phyloP scores from a whole-genome alignment of 140 eudicot species.

The Oenanthe javanica region DNA sequence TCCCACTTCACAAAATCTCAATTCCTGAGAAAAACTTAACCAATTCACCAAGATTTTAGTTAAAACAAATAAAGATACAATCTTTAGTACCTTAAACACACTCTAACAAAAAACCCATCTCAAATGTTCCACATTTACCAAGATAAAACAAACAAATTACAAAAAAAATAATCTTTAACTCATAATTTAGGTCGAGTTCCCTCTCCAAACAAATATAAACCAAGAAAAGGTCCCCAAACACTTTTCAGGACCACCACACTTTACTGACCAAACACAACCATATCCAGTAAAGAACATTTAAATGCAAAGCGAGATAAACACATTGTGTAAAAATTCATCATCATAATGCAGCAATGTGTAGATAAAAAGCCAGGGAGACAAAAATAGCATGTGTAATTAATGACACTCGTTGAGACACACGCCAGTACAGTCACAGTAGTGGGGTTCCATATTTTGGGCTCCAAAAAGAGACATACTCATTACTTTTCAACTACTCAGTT shows the following conservation, averaged over 20 bases:
- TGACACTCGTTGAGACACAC: background rate
- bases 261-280: constrained; percentile 23
- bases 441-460: background rate
- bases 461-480: constrained; percentile 41
- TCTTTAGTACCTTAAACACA: background rate
- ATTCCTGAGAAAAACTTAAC: background rate
- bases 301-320: background rate
- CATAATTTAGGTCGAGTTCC: background rate
- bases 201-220: constrained; percentile 9
- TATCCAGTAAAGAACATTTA: constrained; percentile 15
- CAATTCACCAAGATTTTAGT: background rate
- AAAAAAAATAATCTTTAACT: too few species aligned
- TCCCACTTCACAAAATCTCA: constrained; percentile 10
- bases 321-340: background rate
- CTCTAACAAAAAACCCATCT: background rate
- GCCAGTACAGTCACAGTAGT: constrained; percentile 8
- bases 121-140: background rate
- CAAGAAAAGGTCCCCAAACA: background rate
- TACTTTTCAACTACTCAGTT: constrained; percentile 16
- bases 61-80: background rate
- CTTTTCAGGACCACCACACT: constrained; percentile 35
- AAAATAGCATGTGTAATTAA: constrained; percentile 21
- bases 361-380: background rate
- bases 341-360: background rate
- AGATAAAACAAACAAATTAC: background rate